Percentiles rank a stretch among this genome's conserved stretches.
phyloP scores from a whole-genome alignment of 75 land plant genomes.

The Pinus tabuliformis region DNA sequence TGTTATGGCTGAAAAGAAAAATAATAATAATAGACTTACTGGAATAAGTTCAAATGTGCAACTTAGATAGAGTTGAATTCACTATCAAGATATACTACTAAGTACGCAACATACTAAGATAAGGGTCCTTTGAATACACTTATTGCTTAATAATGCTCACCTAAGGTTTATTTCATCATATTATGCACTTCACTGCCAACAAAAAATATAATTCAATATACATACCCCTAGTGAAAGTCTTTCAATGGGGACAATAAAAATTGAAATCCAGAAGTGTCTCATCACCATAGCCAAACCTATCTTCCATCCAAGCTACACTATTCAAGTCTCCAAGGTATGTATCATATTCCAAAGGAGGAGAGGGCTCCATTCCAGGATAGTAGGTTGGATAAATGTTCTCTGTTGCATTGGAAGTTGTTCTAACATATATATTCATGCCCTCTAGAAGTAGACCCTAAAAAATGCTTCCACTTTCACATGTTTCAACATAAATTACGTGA shows the following conservation, averaged over 20 bases:
- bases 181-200: too few relatives aligned
- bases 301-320: slow-evolving; percentile 97
- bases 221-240: neutral
- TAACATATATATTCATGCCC: too few relatives aligned
- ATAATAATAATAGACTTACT: too few relatives aligned
- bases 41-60: too few relatives aligned
- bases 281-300: slow-evolving; percentile 42
- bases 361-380: slow-evolving; percentile 85
- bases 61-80: too few relatives aligned
- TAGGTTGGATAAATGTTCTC: slow-evolving; percentile 36
- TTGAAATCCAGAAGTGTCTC: slow-evolving; percentile 4
- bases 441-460: slow-evolving; percentile 82
- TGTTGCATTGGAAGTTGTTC: too few relatives aligned
- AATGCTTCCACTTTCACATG: slow-evolving; percentile 96
- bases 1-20: neutral
- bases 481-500: slow-evolving; percentile 88
- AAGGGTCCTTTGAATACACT: too few relatives aligned
- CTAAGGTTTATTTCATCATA: too few relatives aligned
- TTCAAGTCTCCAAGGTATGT: slow-evolving; percentile 88
- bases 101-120: too few relatives aligned
- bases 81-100: too few relatives aligned
- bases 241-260: neutral
- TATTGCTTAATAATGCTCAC: too few relatives aligned
- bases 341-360: too few relatives aligned
- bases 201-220: neutral